Base-by-base conservation (phyloP, 345 rosid genomes). In the Euphorbia lathyris region DNA sequence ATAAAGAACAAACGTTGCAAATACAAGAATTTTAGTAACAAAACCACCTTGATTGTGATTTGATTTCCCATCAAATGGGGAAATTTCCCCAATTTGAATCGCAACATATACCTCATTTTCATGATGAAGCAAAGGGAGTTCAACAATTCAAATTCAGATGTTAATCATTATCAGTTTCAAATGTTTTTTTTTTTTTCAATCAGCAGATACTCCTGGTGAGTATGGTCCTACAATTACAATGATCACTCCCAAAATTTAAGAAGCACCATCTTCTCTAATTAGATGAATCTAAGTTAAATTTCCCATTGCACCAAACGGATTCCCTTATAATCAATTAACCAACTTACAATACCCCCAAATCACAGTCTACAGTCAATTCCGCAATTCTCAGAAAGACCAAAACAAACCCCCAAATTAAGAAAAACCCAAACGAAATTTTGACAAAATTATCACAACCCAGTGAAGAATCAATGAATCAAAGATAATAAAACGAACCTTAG, bases 401-500 rank as follows among this genome's bases (percentile, higher is more conserved):
- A 30, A 0, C 22, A 16, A 70, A 50, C 30, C 13, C 34, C 38
- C 36, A 51, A 77, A 75, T 65, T n/a, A 45, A 67, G 29, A 40
- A 72, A 34, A 9, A 67, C 79, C 79, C 79, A 84, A 65, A 66
- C 66, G 63, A 76, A 43, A 60, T 65, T 52, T 71, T 56, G 69
- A 17, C 60, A 23, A 74, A 65, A 71, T 11, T 6, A 72, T 64
- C 47, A 63, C 4, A 32, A 60, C 52, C 72, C 29, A 9, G 9
- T 4, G 9, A 63, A 58, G 34, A 30, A 66, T 29, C 70, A 72
- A 25, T 50, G 65, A 66, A 63, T 65, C 57, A 36, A n/a, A 53
- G 17, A 36, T 40, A 7, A 72, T 72, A 76, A 64, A 78, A 78
- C 61, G 56, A 48, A 89, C 99, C 98, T 81, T 95, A 47, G 99